Base-by-base conservation (phyloP, 371 early-diverging fungal genomes). In the Coemansia sp. region DNA sequence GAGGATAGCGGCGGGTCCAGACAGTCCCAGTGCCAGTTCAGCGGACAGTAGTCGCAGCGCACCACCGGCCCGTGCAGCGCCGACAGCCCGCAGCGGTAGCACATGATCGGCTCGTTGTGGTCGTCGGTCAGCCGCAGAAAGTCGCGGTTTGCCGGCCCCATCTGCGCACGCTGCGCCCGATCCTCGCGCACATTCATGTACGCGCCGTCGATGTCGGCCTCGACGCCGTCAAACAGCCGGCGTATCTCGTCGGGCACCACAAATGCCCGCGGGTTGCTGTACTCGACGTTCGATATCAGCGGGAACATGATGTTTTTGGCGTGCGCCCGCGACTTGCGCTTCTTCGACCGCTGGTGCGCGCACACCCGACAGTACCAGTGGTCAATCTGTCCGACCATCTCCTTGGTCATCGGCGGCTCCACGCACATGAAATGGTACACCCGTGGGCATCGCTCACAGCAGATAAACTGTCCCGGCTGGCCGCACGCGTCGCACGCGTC, bases 1-100 rank as follows among this genome's bases (percentile, higher is more conserved):
- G 73, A 64, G 9, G 87, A 77, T 65, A 90, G 72, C 14, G 92
- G 91, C 26, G 90, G 93, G 53, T 81, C 80, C 20, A 92, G 66
- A 73, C 95, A 95, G 67, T 94, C 94, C 65, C 91, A 77, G 69
- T 95, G 95, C 94, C 94, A 95, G 69, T 79, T 80, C 13, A 89
- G 67, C 42, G 80, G 72, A 68, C 95, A 95, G 70, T 86, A 89
- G 67, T 93, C 94, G 70, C 95, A 95, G 39, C 83, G 70, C 45
- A 94, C 80, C n/a, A 89, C 78, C 34, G 74, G 81, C 41, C 80
- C 81, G 2, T 77, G 76, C 7, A 85, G 51, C 0, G 89, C 84
- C 10, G 85, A 84, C 49, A 82, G 80, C 45, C 83, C 77, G 67
- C 90, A 90, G 31, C 79, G 72, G 49, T 83, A 88, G 66, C 90